Evolutionary conservation across 2,329 filamentous ascomycete species (phyloP), one percentile per base, ranked within the genome.

Genomic region (Huntiella moniliformis): DNA sequence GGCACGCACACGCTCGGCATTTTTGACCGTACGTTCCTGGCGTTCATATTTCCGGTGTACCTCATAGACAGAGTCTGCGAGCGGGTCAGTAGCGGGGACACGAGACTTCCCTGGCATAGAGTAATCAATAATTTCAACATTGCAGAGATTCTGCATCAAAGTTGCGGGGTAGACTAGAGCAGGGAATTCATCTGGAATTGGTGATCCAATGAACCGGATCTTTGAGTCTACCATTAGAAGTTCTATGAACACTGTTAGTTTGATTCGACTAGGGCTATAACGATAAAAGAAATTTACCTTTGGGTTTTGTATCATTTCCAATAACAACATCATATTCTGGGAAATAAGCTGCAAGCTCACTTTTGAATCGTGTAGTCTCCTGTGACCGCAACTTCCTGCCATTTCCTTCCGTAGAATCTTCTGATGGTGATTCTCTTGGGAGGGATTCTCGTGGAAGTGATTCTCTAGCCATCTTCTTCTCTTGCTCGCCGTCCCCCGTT

Each of bases 311-410:
- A 52, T 84, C 79, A 57, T 92, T 83, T 51, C 83, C 86, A 63
- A 96, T 85, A 53, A 95, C 74, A 58, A 93, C 84, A 61, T 95
- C 87, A 61, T 94, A 96, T 56, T 92, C 87, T 44, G 82, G 78
- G 57, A 96, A 95, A 63, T 94, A 96, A 41, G 77, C 73, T 34
- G 86, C 79, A 51, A 96, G 70, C 57, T 95, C 87, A 62, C 86
- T 95, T 68, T 92, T 94, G 63, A 86, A 79, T 54, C 84, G 73
- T 44, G 79, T 79, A 8, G 80, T 82, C 55, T 93, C 85, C 56
- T 92, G 82, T 44, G 85, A 93, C 51, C 88, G 75, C 58, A 95
- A 66, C 58, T 85, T 88, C 56, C 73, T 71, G 52, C 87, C 77
- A 53, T 82, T 80, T 53, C 22, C 22, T 10, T 28, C 22, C 4